Base-by-base conservation (phyloP, 257 asterid genomes). In the Jacaranda mimosifolia region DNA sequence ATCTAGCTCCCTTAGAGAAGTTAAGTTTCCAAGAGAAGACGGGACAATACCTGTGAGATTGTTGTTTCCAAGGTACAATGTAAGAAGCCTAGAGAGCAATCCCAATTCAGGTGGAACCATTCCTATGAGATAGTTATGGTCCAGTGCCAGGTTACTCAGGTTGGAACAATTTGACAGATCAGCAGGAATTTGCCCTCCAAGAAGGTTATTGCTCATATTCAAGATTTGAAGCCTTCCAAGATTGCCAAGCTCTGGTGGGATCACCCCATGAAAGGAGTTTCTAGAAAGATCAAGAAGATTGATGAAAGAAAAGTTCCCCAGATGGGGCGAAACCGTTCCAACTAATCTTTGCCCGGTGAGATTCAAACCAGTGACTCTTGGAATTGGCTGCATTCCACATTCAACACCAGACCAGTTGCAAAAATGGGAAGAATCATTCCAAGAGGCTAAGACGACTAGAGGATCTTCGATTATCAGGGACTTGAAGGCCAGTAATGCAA, bases 331-430 rank as follows among this genome's bases (percentile, higher is more conserved):
- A 2, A 87, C 5, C 1, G 51, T 70, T 58, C 94, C 91, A 26
- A 79, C 72, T 60, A 87, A 65, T 15, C 48, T 49, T 15, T 9
- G 79, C 5, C 77, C 79, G 9, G 77, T 63, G 77, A 89, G 89
- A 63, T 81, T 80, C 63, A 87, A 75, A 74, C 68, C 48, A 17
- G 62, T 70, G 69, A 87, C 88, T 70, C 87, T 73, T 62, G 78
- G 74, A 52, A 66, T 66, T 49, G 32, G 32, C 51, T 36, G 11
- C 3, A 36, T 26, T 71, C 81, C 81, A 67, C 91, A 87, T 35
- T 38, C 42, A 38, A 87, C 85, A 26, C 92, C 92, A 53, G 64
- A 77, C 94, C 94, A 87, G 51, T 66, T 62, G 84, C 89, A 84
- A 57, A 86, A 79, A 68, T 74, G 81, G 40, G 56, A 60, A 14